phyloP scores from a whole-genome alignment of 208 protist species.

The Trypanosoma lewisi region DNA sequence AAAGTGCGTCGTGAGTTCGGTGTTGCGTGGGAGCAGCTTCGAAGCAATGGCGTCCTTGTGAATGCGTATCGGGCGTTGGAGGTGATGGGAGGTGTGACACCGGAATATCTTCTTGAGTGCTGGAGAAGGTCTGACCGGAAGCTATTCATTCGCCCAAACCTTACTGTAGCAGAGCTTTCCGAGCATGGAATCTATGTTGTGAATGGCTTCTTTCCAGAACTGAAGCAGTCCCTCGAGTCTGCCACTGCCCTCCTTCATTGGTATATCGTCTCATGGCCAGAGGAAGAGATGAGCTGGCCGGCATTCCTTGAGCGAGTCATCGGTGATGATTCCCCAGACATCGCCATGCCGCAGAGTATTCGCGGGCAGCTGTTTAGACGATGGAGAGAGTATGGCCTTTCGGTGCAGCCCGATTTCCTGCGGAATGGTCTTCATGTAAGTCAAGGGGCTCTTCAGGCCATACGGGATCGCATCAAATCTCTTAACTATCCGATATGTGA shows the following conservation, averaged over 20 bases:
- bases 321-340: conserved; percentile 42
- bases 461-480: conserved; percentile 54
- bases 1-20: conserved; percentile 28
- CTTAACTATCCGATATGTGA: conserved; percentile 28
- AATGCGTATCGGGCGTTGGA: conserved; percentile 46
- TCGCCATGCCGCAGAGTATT: conserved; percentile 35
- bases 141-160: conserved; percentile 28
- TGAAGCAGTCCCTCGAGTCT: conserved; percentile 41
- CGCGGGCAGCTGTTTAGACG: conserved; percentile 42
- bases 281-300: conserved; percentile 36
- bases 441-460: conserved; percentile 52
- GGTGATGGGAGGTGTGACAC: conserved; percentile 28
- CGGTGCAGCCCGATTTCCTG: conserved; percentile 35
- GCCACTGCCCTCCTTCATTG: conserved; percentile 38
- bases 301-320: conserved; percentile 37
- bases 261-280: conserved; percentile 51
- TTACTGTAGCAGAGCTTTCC: conserved; percentile 32
- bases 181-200: conserved; percentile 38
- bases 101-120: conserved; percentile 30
- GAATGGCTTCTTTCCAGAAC: conserved; percentile 43
- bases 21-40: conserved; percentile 30
- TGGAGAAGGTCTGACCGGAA: conserved; percentile 23
- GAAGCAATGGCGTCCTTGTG: conserved; percentile 24
- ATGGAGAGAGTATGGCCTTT: conserved; percentile 53
- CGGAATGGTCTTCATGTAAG: conserved; percentile 68